Percentiles rank a stretch among this genome's conserved stretches.
Evolutionary conservation across 1,284 basidiomycete genomes (phyloP).

Genomic region (Leccinum pachyderme): DNA sequence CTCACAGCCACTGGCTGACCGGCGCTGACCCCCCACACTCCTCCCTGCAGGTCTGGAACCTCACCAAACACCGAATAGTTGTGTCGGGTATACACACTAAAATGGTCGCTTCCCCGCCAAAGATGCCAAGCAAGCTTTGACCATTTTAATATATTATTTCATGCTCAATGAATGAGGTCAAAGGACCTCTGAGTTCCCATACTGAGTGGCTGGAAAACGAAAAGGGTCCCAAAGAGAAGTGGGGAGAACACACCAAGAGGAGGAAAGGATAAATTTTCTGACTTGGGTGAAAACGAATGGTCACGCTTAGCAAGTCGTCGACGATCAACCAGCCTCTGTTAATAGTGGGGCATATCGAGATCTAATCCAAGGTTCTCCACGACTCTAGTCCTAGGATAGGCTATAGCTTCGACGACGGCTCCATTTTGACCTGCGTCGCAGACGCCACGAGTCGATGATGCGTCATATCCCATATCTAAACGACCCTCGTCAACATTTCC

Average conservation of each 20-base stretch:
- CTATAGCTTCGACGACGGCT: constrained; percentile 40
- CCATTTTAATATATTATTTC: not conserved
- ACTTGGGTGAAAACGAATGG: too few relatives aligned
- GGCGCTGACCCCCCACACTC: not conserved
- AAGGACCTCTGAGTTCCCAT: too few relatives aligned
- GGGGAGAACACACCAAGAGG: too few relatives aligned
- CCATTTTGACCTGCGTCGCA: constrained; percentile 56
- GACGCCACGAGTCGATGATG: constrained; percentile 50
- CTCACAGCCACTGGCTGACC: not conserved
- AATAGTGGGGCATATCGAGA: too few relatives aligned
- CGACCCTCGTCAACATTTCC: not conserved
- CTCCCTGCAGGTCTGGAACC: constrained; percentile 37
- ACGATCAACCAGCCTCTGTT: too few relatives aligned
- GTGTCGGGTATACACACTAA: constrained; percentile 39
- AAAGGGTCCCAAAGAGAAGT: too few relatives aligned
- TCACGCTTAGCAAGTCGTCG: too few relatives aligned
- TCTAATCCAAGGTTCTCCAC: too few relatives aligned
- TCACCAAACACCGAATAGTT: constrained; percentile 32
- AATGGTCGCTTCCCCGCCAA: constrained; percentile 32
- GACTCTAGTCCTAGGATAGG: not conserved
- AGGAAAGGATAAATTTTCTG: too few relatives aligned
- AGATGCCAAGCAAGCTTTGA: constrained; percentile 23
- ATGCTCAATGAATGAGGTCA: not conserved
- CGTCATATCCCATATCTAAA: constrained; percentile 54
- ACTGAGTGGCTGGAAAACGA: too few relatives aligned